Conservation (phyloP, 495 filamentous ascomycete genomes). For the Xylaria palmicola region DNA sequence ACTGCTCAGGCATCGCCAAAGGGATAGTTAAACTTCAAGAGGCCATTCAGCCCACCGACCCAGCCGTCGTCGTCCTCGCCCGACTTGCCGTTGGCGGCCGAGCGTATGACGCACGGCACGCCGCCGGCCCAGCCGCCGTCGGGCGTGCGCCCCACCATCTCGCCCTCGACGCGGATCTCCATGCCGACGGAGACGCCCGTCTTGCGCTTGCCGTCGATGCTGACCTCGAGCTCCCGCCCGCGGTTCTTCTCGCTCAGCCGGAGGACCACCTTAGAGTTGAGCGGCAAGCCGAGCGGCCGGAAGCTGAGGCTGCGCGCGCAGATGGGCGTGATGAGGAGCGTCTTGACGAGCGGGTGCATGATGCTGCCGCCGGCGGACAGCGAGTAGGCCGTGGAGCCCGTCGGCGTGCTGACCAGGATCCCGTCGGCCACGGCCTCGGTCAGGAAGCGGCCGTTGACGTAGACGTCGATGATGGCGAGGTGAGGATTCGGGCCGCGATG, state of each 20-base stretch:
- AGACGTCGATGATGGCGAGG: conserved; percentile 85
- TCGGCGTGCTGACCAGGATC: conserved; percentile 90
- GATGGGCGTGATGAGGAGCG: conserved; percentile 87
- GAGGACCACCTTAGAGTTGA: conserved; percentile 79
- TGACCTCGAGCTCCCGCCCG: conserved; percentile 80
- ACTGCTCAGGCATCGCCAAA: conserved; percentile 66
- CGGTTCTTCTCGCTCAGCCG: conserved; percentile 79
- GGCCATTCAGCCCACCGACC: conserved; percentile 91
- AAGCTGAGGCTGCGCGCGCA: conserved; percentile 91
- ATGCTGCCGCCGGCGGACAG: conserved; percentile 92
- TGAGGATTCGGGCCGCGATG: conserved; percentile 89
- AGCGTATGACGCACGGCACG: conserved; percentile 67
- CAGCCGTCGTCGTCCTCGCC: conserved; percentile 80
- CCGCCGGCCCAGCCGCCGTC: conserved; percentile 60
- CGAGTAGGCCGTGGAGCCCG: conserved; percentile 91
- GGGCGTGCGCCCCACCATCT: conserved; percentile 60
- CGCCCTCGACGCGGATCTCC: conserved; percentile 85
- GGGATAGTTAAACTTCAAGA: conserved; percentile 97
- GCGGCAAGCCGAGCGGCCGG: conserved; percentile 83
- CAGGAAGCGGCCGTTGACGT: conserved; percentile 76
- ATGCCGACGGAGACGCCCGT: conserved; percentile 72
- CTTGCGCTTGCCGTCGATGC: conserved; percentile 79
- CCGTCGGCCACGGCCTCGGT: conserved; percentile 94
- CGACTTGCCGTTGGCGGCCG: conserved; percentile 36
- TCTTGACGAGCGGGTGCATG: conserved; percentile 86